A percentile compares a stretch with the other conserved stretches of the same genome.
These are phyloP conservation scores for Curvularia eragrostidis DNA, from an alignment of 2,329 filamentous ascomycete genomes.

Conservation along the genomic window DNA sequence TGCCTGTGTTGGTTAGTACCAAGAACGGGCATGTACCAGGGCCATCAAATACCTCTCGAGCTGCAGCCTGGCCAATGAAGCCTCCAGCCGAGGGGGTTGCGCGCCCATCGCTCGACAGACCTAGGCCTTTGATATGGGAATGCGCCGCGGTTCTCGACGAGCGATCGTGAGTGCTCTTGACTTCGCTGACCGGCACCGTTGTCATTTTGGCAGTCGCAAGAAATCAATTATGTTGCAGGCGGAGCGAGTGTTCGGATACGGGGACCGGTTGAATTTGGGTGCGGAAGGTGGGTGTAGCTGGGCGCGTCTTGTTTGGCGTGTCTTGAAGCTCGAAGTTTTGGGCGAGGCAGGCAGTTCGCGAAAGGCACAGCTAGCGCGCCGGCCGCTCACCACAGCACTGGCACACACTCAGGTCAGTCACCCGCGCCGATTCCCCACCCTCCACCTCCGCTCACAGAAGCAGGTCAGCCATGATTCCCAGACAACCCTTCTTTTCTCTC, in stretches of 20 bases:
- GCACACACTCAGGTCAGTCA: conserved; percentile 12
- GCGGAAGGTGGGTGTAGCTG: conserved; percentile 8
- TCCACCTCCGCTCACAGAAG: conserved; percentile 20
- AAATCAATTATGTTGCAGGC: conserved; percentile 7
- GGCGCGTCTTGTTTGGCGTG: conserved; percentile 22
- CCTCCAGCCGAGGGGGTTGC: conserved; percentile 76
- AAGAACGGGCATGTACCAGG: neutral
- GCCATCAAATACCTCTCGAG: conserved; percentile 74
- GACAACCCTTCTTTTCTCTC: neutral
- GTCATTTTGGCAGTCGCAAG: conserved; percentile 39
- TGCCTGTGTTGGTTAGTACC: conserved; percentile 63
- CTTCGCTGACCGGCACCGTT: conserved; percentile 69
- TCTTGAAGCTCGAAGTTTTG: conserved; percentile 27
- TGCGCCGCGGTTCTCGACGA: conserved; percentile 81
- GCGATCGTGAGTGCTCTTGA: conserved; percentile 94
- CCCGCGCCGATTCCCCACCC: conserved; percentile 20
- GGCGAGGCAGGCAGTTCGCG: conserved; percentile 17
- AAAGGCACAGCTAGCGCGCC: conserved; percentile 23
- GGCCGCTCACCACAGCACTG: conserved; percentile 10
- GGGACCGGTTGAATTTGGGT: neutral
- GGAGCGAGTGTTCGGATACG: neutral
- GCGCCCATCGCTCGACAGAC: conserved; percentile 80
- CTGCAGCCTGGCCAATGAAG: conserved; percentile 87
- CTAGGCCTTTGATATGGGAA: conserved; percentile 96
- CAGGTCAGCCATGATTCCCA: conserved; percentile 8